Evolutionary conservation across 106 monocot genomes (phyloP).

Genomic region (Apostasia ramifera): DNA sequence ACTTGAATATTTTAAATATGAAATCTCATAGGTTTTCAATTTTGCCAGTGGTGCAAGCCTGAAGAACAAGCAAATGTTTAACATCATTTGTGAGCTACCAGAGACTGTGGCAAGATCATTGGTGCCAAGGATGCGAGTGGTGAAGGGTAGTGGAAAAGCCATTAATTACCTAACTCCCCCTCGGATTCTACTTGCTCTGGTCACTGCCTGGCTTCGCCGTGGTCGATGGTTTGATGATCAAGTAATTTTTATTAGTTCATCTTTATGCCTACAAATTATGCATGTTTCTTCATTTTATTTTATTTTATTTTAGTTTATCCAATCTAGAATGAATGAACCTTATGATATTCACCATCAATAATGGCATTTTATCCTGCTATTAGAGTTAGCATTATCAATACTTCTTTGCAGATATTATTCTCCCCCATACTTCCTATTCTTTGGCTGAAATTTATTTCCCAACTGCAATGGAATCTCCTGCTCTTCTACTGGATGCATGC

Average conservation of each 20-base stretch:
- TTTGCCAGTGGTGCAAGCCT: slow-evolving; percentile 77
- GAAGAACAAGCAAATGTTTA: slow-evolving; percentile 95
- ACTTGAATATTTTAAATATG: neutral
- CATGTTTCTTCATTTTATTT: too few species aligned
- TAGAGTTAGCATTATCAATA: too few species aligned
- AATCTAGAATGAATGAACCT: too few species aligned
- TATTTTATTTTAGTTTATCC: too few species aligned
- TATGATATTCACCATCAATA: too few species aligned
- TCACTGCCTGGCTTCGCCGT: slow-evolving; percentile 89
- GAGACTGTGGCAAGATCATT: slow-evolving; percentile 95
- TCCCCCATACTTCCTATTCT: too few species aligned
- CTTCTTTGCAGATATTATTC: too few species aligned
- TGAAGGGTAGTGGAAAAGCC: slow-evolving; percentile 89
- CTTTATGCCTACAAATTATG: too few species aligned
- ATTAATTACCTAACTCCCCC: slow-evolving; percentile 95
- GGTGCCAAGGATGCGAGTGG: slow-evolving; percentile 88
- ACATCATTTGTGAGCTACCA: slow-evolving; percentile 97
- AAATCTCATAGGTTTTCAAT: neutral
- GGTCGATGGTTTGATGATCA: slow-evolving; percentile 98
- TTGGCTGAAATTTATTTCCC: too few species aligned
- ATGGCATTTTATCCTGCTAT: too few species aligned
- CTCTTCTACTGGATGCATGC: too few species aligned
- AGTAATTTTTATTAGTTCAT: slow-evolving; percentile 22
- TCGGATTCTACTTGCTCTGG: slow-evolving; percentile 82
- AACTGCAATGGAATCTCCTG: too few species aligned